These are phyloP conservation scores for Cyclotella kingstonii DNA, from an alignment of 108 stramenopile genomes.

Conservation along the genomic window DNA sequence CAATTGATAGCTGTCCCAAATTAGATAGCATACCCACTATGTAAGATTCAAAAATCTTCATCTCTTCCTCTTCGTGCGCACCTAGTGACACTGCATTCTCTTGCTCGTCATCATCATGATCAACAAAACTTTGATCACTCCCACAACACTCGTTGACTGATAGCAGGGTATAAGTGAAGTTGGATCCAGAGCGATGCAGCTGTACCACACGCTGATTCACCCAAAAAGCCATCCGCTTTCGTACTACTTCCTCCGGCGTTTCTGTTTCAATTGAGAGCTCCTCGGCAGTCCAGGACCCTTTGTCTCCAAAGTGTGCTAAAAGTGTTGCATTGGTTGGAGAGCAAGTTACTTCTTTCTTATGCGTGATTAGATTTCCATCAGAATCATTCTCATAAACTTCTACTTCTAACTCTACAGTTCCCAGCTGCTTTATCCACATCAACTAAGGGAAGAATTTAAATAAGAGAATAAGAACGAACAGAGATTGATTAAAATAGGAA, in stretches of 20 bases:
- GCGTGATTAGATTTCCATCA: slow-evolving; percentile 46
- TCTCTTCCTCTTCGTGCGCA: slow-evolving; percentile 82
- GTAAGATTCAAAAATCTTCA: slow-evolving; percentile 79
- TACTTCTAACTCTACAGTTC: slow-evolving; percentile 88
- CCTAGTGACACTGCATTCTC: slow-evolving; percentile 61
- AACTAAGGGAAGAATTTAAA: too few species aligned
- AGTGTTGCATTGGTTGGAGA: slow-evolving; percentile 88
- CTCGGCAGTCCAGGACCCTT: slow-evolving; percentile 60
- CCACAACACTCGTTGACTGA: slow-evolving; percentile 46
- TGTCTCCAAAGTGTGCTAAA: slow-evolving; percentile 90
- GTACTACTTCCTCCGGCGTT: slow-evolving; percentile 62
- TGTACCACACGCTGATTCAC: slow-evolving; percentile 78
- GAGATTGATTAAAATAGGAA: too few species aligned
- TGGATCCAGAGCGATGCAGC: slow-evolving; percentile 5
- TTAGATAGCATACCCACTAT: slow-evolving; percentile 89
- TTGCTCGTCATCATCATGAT: slow-evolving; percentile 61
- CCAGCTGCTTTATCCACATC: slow-evolving; percentile 85
- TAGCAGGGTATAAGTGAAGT: slow-evolving; percentile 20
- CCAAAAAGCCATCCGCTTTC: slow-evolving; percentile 85
- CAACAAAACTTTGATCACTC: slow-evolving; percentile 47
- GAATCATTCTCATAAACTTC: slow-evolving; percentile 72
- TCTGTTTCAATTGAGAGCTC: slow-evolving; percentile 75
- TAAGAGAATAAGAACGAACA: too few species aligned
- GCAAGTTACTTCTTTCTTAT: slow-evolving; percentile 77
- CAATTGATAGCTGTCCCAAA: slow-evolving; percentile 73